Evolutionary conservation across 139 green algal species (phyloP).

Genomic region (Chlorella sp.): DNA sequence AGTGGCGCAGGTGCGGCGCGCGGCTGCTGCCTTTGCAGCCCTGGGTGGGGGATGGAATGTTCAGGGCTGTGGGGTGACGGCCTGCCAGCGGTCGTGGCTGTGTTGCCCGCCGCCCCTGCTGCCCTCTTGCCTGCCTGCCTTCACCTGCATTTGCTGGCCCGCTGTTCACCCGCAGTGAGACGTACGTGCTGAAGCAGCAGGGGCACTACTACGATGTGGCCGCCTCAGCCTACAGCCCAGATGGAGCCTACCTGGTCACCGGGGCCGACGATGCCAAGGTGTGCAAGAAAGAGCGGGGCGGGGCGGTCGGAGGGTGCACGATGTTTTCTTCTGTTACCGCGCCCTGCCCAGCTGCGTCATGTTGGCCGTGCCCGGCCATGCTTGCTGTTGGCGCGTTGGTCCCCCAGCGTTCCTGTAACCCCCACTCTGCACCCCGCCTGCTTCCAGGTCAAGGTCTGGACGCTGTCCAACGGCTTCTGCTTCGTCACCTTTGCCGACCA

Average conservation of each 20-base stretch:
- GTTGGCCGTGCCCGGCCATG: too few species aligned
- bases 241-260: conserved; percentile 87
- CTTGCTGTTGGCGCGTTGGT: too few species aligned
- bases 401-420: too few species aligned
- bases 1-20: conserved; percentile 77
- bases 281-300: neutral
- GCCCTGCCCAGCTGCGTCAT: neutral
- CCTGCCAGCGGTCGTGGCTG: too few species aligned
- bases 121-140: too few species aligned
- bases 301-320: too few species aligned
- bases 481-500: conserved; percentile 97
- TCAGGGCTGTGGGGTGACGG: too few species aligned
- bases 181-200: conserved; percentile 94
- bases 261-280: conserved; percentile 90
- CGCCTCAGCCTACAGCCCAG: conserved; percentile 81
- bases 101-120: too few species aligned
- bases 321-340: too few species aligned
- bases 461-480: conserved; percentile 82
- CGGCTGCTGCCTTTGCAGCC: too few species aligned
- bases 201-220: conserved; percentile 92
- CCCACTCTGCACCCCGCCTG: neutral
- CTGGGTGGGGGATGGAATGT: too few species aligned
- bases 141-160: too few species aligned
- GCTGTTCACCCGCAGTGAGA: conserved; percentile 67
- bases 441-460: conserved; percentile 86